A percentile compares a stretch with the other conserved stretches of the same genome.
These are phyloP conservation scores for Talaromyces sp. DNA, from an alignment of 2,329 filamentous ascomycete genomes.

Conservation along the genomic window DNA sequence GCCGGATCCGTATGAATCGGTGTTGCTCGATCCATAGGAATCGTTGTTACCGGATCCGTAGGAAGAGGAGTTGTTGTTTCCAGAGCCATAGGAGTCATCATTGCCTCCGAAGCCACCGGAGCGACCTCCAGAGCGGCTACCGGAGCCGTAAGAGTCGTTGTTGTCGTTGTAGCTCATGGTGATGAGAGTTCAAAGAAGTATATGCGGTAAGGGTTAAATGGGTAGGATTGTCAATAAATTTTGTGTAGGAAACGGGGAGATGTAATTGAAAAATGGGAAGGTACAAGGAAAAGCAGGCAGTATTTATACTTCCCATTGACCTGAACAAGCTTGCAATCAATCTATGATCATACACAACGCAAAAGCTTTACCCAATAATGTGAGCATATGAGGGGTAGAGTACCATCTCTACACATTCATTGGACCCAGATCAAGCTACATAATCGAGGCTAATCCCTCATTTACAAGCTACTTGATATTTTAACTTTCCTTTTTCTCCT, in stretches of 20 bases:
- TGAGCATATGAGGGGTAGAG: constrained; percentile 7
- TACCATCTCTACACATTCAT: neutral
- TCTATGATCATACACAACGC: neutral
- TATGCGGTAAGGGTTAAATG: neutral
- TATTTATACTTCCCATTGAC: neutral
- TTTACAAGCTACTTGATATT: neutral
- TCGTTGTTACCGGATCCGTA: constrained; percentile 10
- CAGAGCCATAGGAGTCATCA: constrained; percentile 2
- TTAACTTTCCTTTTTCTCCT: neutral
- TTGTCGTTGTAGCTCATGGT: constrained; percentile 14
- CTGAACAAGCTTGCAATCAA: neutral
- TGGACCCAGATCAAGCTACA: constrained; percentile 2
- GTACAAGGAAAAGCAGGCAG: neutral
- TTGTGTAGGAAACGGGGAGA: neutral
- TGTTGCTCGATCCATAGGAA: neutral
- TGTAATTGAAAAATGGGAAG: neutral
- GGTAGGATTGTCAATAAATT: neutral
- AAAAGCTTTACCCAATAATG: constrained; percentile 7
- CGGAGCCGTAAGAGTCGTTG: constrained; percentile 8
- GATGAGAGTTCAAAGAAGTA: neutral
- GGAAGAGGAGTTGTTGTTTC: neutral
- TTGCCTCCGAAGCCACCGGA: constrained; percentile 5
- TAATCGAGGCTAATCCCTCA: neutral
- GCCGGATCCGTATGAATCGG: neutral
- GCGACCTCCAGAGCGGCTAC: constrained; percentile 4